Conservation (phyloP, 331 rosid genomes). For the Ulmus americana region DNA sequence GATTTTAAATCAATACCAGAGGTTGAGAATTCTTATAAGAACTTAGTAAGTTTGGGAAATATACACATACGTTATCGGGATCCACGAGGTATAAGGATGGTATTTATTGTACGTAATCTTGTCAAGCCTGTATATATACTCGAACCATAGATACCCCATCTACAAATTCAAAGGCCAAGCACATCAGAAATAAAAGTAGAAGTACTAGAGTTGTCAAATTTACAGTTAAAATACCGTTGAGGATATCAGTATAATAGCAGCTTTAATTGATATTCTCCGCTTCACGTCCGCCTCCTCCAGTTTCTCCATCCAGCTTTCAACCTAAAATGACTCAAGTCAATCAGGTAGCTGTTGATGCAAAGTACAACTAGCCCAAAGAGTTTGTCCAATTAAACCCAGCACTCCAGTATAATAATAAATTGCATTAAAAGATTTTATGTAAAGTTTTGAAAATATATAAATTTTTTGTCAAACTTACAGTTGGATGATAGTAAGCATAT, state of each 20-base stretch:
- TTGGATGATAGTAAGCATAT: constrained; percentile 91
- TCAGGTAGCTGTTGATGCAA: constrained; percentile 16
- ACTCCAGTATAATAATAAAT: constrained; percentile 5
- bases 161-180: constrained; percentile 34
- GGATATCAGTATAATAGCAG: constrained; percentile 46
- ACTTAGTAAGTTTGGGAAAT: constrained; percentile 11
- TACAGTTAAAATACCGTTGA: constrained; percentile 40
- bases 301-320: constrained; percentile 94
- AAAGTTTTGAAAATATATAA: neutral
- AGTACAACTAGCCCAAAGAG: constrained; percentile 3
- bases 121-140: constrained; percentile 83
- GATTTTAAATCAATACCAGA: constrained; percentile 20
- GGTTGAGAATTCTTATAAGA: constrained; percentile 11
- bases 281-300: constrained; percentile 79
- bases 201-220: constrained; percentile 9
- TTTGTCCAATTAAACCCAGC: constrained; percentile 14
- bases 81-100: constrained; percentile 98
- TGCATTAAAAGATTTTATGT: constrained; percentile 1
- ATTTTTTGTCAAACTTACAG: constrained; percentile 40
- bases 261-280: constrained; percentile 67
- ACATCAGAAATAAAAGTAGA: constrained; percentile 19
- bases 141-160: constrained; percentile 87
- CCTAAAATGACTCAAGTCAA: constrained; percentile 38
- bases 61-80: constrained; percentile 80
- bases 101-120: constrained; percentile 74